Conservation (phyloP, 2,329 filamentous ascomycete species). For the Fusarium bulbicola region DNA sequence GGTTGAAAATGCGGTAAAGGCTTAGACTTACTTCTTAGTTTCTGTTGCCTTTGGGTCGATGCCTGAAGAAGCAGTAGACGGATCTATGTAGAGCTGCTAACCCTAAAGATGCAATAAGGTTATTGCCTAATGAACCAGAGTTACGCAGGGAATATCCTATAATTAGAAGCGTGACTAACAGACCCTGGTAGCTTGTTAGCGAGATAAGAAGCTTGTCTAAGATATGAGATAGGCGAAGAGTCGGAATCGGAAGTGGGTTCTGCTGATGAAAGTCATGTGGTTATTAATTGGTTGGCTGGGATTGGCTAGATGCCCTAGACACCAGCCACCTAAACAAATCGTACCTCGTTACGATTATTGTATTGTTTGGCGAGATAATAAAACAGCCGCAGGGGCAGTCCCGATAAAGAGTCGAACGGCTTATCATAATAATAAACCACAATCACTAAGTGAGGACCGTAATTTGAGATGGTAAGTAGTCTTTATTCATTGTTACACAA, state of each 20-base stretch:
- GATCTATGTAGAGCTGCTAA: not conserved
- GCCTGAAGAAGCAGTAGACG: not conserved
- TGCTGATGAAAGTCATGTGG: not conserved
- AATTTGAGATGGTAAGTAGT: not conserved
- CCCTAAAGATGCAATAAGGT: too few relatives aligned
- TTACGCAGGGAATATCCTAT: not conserved
- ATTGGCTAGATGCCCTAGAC: not conserved
- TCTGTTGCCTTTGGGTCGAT: not conserved
- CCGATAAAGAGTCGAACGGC: not conserved
- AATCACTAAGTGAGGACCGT: not conserved
- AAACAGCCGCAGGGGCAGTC: not conserved
- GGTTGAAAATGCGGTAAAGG: too few relatives aligned
- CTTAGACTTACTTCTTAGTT: not conserved
- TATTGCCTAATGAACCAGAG: not conserved
- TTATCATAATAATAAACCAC: too few relatives aligned
- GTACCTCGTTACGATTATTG: too few relatives aligned
- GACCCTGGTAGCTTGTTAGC: not conserved
- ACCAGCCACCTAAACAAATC: not conserved
- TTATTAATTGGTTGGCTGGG: not conserved
- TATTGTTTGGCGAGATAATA: not conserved
- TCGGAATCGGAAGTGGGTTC: not conserved
- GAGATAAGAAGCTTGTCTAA: not conserved
- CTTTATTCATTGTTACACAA: not conserved
- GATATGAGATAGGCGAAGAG: not conserved
- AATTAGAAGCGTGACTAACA: too few relatives aligned